These are phyloP conservation scores for Kwoniella bestiolae DNA, from an alignment of 768 basidiomycete species.

Conservation along the genomic window DNA sequence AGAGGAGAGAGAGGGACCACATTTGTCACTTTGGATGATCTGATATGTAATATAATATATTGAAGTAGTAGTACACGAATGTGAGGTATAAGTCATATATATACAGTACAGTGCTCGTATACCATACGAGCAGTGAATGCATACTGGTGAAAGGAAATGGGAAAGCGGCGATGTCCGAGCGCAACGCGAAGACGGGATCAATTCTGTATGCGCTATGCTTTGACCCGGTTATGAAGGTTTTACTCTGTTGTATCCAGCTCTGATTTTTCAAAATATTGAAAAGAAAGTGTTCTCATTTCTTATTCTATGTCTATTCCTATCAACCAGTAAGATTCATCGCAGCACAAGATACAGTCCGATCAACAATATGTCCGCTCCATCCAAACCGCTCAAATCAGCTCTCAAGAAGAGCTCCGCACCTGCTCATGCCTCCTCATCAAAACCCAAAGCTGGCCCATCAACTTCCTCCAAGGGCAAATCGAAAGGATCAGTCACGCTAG, in stretches of 20 bases:
- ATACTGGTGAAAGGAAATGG: neutral
- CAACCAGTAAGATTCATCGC: neutral
- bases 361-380: constrained; percentile 4
- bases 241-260: neutral
- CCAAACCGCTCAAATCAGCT: constrained; percentile 22
- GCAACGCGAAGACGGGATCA: constrained; percentile 4
- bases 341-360: neutral
- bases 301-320: too few relatives aligned
- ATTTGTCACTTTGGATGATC: neutral
- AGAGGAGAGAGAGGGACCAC: neutral
- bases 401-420: constrained; percentile 13
- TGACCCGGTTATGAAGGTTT: constrained; percentile 9
- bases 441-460: constrained; percentile 13
- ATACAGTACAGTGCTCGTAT: too few relatives aligned
- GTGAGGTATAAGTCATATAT: too few relatives aligned
- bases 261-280: neutral
- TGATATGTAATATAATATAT: too few relatives aligned
- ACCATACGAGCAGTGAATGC: too few relatives aligned
- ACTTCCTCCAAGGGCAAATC: constrained; percentile 11
- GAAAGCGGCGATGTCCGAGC: neutral
- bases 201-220: neutral
- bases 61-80: too few relatives aligned
- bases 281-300: too few relatives aligned
- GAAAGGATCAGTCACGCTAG: constrained; percentile 10
- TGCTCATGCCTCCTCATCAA: neutral